Percentiles rank a stretch among this genome's conserved stretches.
These are phyloP conservation scores for Hypoxylon sp. DNA, from an alignment of 2,329 filamentous ascomycete species.

Conservation along the genomic window DNA sequence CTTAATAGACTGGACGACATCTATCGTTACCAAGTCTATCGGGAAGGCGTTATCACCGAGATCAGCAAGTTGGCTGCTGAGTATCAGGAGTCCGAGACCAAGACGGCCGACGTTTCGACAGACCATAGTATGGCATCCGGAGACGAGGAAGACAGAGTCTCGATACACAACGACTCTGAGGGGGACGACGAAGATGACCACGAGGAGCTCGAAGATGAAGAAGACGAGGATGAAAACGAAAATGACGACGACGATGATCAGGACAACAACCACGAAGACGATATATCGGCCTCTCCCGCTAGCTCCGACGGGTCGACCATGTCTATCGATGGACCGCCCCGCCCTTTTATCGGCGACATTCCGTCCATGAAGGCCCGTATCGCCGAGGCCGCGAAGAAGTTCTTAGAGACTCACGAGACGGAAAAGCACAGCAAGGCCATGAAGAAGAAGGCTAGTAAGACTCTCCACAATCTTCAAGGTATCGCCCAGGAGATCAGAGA, in stretches of 20 bases:
- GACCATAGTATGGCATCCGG: constrained; percentile 46
- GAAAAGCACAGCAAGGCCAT: constrained; percentile 75
- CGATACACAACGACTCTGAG: constrained; percentile 58
- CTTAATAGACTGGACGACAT: constrained; percentile 84
- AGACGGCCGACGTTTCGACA: constrained; percentile 40
- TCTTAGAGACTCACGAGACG: constrained; percentile 83
- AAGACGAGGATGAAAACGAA: constrained; percentile 59
- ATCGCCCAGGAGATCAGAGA: constrained; percentile 75
- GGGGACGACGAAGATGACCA: constrained; percentile 61
- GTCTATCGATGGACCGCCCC: constrained; percentile 65
- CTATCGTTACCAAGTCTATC: constrained; percentile 95
- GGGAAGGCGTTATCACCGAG: constrained; percentile 93
- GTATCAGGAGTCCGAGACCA: constrained; percentile 50
- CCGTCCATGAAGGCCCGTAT: constrained; percentile 76
- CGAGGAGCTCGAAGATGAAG: too few relatives aligned
- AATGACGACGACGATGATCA: constrained; percentile 62
- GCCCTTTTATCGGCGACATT: constrained; percentile 56
- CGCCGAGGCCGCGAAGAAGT: constrained; percentile 78
- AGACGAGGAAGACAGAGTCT: constrained; percentile 47
- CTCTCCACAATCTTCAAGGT: constrained; percentile 74
- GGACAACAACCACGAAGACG: constrained; percentile 57
- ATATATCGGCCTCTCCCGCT: constrained; percentile 70
- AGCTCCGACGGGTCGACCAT: constrained; percentile 73
- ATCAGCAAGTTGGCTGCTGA: constrained; percentile 78
- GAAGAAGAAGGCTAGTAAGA: constrained; percentile 79